Evolutionary conservation across 306 rosid genomes (phyloP).

Genomic region (Rubus idaeus): DNA sequence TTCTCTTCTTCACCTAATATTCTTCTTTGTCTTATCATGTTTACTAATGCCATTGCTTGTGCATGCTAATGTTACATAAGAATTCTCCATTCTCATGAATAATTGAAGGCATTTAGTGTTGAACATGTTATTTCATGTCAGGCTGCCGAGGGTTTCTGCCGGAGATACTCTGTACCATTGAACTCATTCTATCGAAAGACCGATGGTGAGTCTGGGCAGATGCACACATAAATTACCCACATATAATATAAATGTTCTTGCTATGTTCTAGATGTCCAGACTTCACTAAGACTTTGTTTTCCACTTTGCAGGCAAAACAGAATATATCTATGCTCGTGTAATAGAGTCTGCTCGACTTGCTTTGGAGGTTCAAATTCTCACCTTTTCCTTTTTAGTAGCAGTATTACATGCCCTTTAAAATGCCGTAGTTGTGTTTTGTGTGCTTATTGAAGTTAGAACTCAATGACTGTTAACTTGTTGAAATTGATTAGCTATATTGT

Average conservation of each 20-base stretch:
- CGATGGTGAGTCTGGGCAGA: constrained; percentile 67
- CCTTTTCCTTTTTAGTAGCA: constrained; percentile 3
- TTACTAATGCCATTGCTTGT: neutral
- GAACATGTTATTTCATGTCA: constrained; percentile 42
- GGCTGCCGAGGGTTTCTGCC: constrained; percentile 89
- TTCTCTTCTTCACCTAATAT: neutral
- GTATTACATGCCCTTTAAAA: neutral
- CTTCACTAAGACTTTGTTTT: constrained; percentile 29
- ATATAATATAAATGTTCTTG: neutral
- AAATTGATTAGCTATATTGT: neutral
- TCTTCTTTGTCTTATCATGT: neutral
- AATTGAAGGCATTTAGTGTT: constrained; percentile 17
- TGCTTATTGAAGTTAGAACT: neutral
- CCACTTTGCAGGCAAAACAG: constrained; percentile 77
- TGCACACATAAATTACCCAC: neutral
- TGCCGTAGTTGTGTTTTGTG: neutral
- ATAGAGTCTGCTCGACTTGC: constrained; percentile 72
- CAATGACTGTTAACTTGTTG: neutral
- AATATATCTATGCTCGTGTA: constrained; percentile 73
- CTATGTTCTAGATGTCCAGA: neutral
- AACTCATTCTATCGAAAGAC: constrained; percentile 57
- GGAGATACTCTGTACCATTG: constrained; percentile 74
- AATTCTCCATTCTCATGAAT: neutral
- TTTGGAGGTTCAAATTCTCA: constrained; percentile 56
- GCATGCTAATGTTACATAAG: neutral